Conservation (phyloP, 768 basidiomycete genomes). For the Pulveroboletus frians region DNA sequence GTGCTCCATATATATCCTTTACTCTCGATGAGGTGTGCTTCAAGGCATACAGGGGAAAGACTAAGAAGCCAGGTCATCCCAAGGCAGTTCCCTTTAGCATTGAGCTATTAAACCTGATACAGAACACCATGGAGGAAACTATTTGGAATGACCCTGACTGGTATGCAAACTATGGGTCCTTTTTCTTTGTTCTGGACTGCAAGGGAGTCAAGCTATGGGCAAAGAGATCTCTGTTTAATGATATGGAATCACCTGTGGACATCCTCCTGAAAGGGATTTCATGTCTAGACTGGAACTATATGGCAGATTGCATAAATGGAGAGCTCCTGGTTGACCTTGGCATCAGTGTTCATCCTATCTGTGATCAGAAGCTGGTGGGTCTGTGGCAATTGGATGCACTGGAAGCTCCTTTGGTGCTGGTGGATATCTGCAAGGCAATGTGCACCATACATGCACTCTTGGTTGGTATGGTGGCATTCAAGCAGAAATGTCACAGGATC, state of each 20-base stretch:
- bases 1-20: slow-evolving; percentile 4
- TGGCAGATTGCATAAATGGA: neutral
- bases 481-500: slow-evolving; percentile 7
- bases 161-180: slow-evolving; percentile 7
- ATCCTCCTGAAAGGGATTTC: neutral
- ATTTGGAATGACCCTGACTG: neutral
- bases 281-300: neutral
- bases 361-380: neutral
- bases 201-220: no score
- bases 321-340: neutral
- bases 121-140: slow-evolving; percentile 3
- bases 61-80: neutral
- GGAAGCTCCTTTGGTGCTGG: slow-evolving; percentile 8
- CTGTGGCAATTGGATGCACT: neutral
- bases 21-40: slow-evolving; percentile 1
- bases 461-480: slow-evolving; percentile 9
- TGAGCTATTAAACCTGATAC: neutral
- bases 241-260: neutral
- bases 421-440: slow-evolving; percentile 1
- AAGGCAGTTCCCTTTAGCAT: slow-evolving; percentile 10
- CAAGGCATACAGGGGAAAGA: slow-evolving; percentile 1
- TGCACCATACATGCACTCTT: slow-evolving; percentile 8
- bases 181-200: slow-evolving; percentile 12
- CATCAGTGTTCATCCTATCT: no score
- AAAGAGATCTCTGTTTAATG: no score